Base-by-base conservation (phyloP, 2,329 filamentous ascomycete species). In the Fusarium irregulare region DNA sequence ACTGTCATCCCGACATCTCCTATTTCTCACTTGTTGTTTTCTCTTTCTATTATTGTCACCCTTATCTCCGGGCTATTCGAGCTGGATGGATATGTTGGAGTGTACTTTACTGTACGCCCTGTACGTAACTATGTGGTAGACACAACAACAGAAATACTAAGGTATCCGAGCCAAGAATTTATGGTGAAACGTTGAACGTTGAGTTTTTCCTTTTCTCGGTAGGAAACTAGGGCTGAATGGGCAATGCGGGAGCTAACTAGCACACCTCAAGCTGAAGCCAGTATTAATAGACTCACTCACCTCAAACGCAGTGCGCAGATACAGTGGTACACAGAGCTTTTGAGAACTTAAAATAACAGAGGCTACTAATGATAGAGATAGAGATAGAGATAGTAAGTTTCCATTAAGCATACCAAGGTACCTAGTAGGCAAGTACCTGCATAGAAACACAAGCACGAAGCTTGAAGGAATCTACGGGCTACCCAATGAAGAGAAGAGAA, bases 141-240 rank as follows among this genome's bases (percentile, higher is more conserved):
- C 32, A 47, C 34, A 46, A 47, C 14, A 48, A 48, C 30, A 46
- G 20, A 18, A 25, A 30, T 42, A 67, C 34, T 1, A n/a, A 37
- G 47, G 42, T 32, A 34, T 41, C 54, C 54, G 54, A 45, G 25
- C 47, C 54, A 59, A 41, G 51, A 47, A 57, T 37, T 37, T n/a
- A 37, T 66, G 45, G 60, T 68, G 66, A 68, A 68, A 68, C 65
- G 37, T 27, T 41, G 50, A 42, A 66, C 65, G 59, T 65, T 60
- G 49, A 46, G 37, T n/a, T 60, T 49, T 50, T 46, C 23, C 49
- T 41, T 41, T 51, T 41, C 13, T 51, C 23, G 32, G 49, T 21
- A 51, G 27, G 18, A 20, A 16, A 51, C 49, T 37, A 34, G 64
- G 66, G 50, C 60, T 69, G 66, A 68, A 69, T 28, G 50, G 55